Evolutionary conservation across 2,329 filamentous ascomycete genomes (phyloP), one percentile per base, ranked within the genome.

Genomic region (Coleophoma cylindrospora): DNA sequence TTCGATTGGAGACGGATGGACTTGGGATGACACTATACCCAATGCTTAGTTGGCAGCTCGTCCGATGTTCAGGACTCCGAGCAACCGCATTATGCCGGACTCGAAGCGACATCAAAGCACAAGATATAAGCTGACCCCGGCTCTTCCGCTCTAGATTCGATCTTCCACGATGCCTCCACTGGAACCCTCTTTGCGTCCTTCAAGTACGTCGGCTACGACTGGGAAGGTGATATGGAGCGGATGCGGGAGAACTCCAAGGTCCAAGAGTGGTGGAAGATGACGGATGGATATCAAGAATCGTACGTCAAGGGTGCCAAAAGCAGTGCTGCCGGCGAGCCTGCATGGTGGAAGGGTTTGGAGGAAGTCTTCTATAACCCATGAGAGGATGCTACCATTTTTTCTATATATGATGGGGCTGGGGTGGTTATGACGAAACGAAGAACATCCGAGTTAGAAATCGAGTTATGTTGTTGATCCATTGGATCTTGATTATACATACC

Each of bases 201-300:
- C 74, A 91, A 89, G 65, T 92, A 91, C 61, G 74, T 86, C n/a
- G 88, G 89, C 0, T 78, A 78, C 52, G 78, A 89, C 55, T 91
- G 80, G 53, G 82, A 79, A 2, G 83, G 74, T 10, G 88, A 92
- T 62, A 91, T 92, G 89, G 77, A 80, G 66, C 76, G 74, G 54
- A 91, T 91, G 87, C 75, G 77, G 1, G 81, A 80, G 50, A 89
- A 91, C 58, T 77, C 80, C 1, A 84, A 84, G 62, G 85, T 91
- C 34, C 77, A 81, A 49, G 83, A 87, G 66, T 92, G 88, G 89
- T 92, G 87, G 87, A 72, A 72, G 51, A 85, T 91, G 82, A 91
- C 88, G 45, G 88, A 92, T 66, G 73, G 74, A 13, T 89, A 84
- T 74, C 88, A 91, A 69, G 84, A 82, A 66, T 77, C 74, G 41